Evolutionary conservation across 306 rosid species (phyloP).

Genomic region (Quercus agrifolia): DNA sequence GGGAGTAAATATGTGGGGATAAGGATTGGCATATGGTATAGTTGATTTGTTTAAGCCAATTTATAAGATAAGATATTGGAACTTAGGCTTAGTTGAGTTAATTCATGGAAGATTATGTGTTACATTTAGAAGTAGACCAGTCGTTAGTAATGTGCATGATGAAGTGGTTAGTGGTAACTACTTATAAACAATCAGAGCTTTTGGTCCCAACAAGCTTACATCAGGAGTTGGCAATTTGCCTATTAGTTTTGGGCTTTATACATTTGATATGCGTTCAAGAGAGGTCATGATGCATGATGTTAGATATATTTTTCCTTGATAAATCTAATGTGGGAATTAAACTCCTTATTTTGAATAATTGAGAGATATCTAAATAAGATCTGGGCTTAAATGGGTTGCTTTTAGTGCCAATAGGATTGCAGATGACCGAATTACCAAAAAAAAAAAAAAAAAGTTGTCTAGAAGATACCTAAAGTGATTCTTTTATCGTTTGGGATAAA

Average conservation of each 20-base stretch:
- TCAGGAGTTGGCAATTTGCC: too few relatives aligned
- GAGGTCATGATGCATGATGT: background rate
- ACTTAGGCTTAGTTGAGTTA: background rate
- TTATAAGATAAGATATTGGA: background rate
- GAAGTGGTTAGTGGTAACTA: background rate
- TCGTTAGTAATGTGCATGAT: background rate
- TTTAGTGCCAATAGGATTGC: background rate
- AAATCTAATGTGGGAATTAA: background rate
- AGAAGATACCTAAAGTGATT: background rate
- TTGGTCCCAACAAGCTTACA: background rate
- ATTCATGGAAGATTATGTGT: background rate
- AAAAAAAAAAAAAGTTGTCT: background rate
- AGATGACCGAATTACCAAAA: background rate
- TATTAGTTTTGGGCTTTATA: too few relatives aligned
- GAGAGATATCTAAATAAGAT: background rate
- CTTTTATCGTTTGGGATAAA: background rate
- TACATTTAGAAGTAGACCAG: background rate
- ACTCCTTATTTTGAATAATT: background rate
- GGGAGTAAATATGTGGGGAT: background rate
- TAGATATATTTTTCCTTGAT: background rate
- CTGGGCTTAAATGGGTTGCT: background rate
- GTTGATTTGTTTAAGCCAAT: background rate
- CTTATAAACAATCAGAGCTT: background rate
- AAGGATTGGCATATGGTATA: background rate
- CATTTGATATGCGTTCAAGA: too few relatives aligned